Evolutionary conservation across 106 monocot genomes (phyloP).

Genomic region (Chionographis japonica): DNA sequence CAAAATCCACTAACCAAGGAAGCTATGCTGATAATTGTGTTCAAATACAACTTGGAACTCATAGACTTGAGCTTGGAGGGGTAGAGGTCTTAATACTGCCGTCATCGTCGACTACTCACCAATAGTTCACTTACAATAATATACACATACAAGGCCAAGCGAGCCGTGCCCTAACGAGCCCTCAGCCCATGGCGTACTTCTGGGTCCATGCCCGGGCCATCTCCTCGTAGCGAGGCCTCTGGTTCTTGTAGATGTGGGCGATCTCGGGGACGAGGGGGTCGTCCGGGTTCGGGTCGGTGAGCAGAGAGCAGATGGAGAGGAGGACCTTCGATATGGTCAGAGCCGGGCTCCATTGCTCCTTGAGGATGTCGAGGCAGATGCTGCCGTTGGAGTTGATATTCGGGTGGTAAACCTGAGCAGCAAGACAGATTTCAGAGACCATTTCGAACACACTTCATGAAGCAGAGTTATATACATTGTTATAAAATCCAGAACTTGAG

Average conservation of each 20-base stretch:
- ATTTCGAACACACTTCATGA: too few species aligned
- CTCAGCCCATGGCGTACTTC: slow-evolving; percentile 17
- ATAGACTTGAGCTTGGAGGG: too few species aligned
- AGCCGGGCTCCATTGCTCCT: slow-evolving; percentile 26
- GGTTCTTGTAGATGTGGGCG: slow-evolving; percentile 16
- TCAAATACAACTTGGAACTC: too few species aligned
- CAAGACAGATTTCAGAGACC: neutral
- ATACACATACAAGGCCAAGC: too few species aligned
- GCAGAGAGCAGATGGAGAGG: slow-evolving; percentile 25
- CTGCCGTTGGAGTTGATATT: slow-evolving; percentile 35
- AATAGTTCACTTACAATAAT: too few species aligned
- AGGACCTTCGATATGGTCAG: slow-evolving; percentile 10
- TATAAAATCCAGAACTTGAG: too few species aligned
- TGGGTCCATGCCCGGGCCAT: slow-evolving; percentile 19
- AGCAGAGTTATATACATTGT: too few species aligned
- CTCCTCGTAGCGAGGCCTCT: slow-evolving; percentile 10
- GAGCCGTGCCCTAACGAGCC: neutral
- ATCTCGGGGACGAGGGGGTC: slow-evolving; percentile 24
- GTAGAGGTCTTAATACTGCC: too few species aligned
- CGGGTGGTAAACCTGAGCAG: slow-evolving; percentile 26
- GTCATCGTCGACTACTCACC: too few species aligned
- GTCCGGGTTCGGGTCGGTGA: slow-evolving; percentile 13
- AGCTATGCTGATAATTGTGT: too few species aligned
- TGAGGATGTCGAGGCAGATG: slow-evolving; percentile 30
- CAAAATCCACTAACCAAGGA: too few species aligned